Evolutionary conservation across 2,329 filamentous ascomycete genomes (phyloP), one percentile per base, ranked within the genome.

Genomic region (Curvularia spicifera): DNA sequence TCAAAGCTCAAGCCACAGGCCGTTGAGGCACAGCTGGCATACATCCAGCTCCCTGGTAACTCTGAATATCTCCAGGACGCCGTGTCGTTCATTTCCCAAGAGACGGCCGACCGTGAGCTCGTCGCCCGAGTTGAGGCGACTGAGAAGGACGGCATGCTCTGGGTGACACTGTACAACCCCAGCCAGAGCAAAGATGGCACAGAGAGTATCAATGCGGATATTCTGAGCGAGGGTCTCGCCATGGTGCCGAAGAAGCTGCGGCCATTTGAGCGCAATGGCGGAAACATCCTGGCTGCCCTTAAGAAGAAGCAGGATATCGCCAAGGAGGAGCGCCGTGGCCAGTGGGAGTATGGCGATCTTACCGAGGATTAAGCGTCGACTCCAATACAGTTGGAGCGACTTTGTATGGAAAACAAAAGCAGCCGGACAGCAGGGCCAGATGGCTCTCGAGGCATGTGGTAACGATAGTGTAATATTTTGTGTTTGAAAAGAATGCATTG

Each of bases 321-420:
- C 4, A 97, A 96, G 85, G 82, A 85, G 54, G 87, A 88, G 56
- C 87, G 93, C 62, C 83, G 87, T 66, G 95, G 95, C 43, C 95
- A 97, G 85, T 99, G 94, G 93, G 95, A 99, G 84, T 99, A 98
- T 78, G 95, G 95, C 68, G 95, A 98, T 77, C 84, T 97, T 73
- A 96, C 92, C 13, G 93, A 97, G 66, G 75, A 71, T 48, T 68
- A 68, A 54, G 26, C 6, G 33, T 31, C 29, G 29, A 31, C 29
- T 28, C 26, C 6, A 28, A 8, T 28, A 7, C 8, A n/a, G 20
- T 26, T 29, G 40, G 26, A 35, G 26, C 15, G 18, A 44, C 10
- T 35, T 35, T 18, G 15, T 28, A 26, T 18, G 39, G 18, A 24
- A 26, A 44, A 31, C 8, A 51, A 51, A 51, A 44, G 49, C n/a